Evolutionary conservation across 192 early-diverging fungal species (phyloP).

Genomic region (Coemansia sp.): DNA sequence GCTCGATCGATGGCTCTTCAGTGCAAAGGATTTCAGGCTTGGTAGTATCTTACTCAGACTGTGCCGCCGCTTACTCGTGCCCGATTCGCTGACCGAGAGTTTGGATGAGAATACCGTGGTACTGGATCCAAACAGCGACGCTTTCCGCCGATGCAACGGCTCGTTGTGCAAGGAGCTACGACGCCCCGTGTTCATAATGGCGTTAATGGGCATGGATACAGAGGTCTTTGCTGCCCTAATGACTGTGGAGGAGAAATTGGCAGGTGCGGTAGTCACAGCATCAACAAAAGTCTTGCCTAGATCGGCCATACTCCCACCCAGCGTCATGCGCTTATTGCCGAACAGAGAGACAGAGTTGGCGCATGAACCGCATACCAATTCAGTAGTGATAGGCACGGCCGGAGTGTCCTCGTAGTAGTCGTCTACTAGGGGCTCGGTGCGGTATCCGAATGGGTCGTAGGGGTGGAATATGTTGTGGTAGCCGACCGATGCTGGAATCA

Average conservation of each 20-base stretch:
- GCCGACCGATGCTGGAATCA: slow-evolving; percentile 52
- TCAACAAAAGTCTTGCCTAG: slow-evolving; percentile 35
- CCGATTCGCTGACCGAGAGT: slow-evolving; percentile 1
- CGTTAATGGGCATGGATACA: slow-evolving; percentile 12
- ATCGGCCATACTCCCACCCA: slow-evolving; percentile 26
- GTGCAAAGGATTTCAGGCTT: neutral
- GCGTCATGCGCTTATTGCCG: slow-evolving; percentile 6
- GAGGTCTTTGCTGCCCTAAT: slow-evolving; percentile 20
- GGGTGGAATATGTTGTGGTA: slow-evolving; percentile 76
- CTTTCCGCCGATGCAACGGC: neutral
- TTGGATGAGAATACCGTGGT: neutral
- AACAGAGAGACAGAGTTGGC: neutral
- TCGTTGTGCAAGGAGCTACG: slow-evolving; percentile 1
- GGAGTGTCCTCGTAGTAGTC: slow-evolving; percentile 52
- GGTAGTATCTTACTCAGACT: neutral
- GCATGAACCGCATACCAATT: neutral
- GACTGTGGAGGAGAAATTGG: slow-evolving; percentile 20
- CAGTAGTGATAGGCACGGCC: slow-evolving; percentile 43
- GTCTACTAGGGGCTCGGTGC: slow-evolving; percentile 65
- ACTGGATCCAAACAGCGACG: slow-evolving; percentile 5
- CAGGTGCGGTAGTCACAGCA: slow-evolving; percentile 21
- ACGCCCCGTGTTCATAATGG: neutral
- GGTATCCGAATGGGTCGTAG: slow-evolving; percentile 72
- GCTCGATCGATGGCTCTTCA: neutral
- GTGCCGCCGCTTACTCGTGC: neutral